These are phyloP conservation scores for Trichodelitschia bisporula DNA, from an alignment of 495 filamentous ascomycete genomes.

Conservation along the genomic window DNA sequence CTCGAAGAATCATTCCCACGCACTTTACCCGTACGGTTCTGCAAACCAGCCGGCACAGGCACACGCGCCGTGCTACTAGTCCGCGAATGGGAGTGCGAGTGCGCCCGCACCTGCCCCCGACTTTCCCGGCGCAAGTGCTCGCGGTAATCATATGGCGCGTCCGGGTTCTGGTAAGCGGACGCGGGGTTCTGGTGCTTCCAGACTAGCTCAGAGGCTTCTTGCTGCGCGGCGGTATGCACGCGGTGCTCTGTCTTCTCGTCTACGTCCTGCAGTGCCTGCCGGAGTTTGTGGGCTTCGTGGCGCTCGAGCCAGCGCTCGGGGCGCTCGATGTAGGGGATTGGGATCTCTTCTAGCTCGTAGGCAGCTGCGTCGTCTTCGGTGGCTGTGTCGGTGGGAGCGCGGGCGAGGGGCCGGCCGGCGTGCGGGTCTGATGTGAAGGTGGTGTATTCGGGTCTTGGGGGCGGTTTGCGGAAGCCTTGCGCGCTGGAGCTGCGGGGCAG, in stretches of 20 bases:
- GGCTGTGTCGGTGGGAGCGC: slow-evolving; percentile 5
- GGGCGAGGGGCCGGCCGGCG: slow-evolving; percentile 6
- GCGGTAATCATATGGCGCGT: slow-evolving; percentile 36
- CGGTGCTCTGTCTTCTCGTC: slow-evolving; percentile 30
- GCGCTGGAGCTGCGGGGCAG: not conserved
- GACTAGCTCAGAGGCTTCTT: slow-evolving; percentile 72
- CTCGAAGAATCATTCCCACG: too few relatives aligned
- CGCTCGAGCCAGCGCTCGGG: slow-evolving; percentile 67
- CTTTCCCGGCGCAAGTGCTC: slow-evolving; percentile 32
- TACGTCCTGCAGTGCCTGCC: slow-evolving; percentile 62
- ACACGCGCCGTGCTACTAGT: too few relatives aligned
- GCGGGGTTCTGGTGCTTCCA: slow-evolving; percentile 57
- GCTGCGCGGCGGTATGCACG: slow-evolving; percentile 49
- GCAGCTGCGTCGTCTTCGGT: slow-evolving; percentile 18
- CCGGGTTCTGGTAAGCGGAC: slow-evolving; percentile 25
- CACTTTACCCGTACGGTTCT: too few relatives aligned
- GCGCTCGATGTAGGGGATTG: slow-evolving; percentile 61
- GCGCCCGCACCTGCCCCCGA: too few relatives aligned
- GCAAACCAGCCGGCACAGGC: too few relatives aligned
- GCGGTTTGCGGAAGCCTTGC: not conserved
- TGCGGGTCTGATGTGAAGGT: not conserved
- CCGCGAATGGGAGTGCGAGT: too few relatives aligned
- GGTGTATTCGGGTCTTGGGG: slow-evolving; percentile 5
- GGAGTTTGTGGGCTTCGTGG: slow-evolving; percentile 53
- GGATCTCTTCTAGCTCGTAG: slow-evolving; percentile 15